These are phyloP conservation scores for Anaeromyces robustus DNA, from an alignment of 192 early-diverging fungal species.

Conservation along the genomic window DNA sequence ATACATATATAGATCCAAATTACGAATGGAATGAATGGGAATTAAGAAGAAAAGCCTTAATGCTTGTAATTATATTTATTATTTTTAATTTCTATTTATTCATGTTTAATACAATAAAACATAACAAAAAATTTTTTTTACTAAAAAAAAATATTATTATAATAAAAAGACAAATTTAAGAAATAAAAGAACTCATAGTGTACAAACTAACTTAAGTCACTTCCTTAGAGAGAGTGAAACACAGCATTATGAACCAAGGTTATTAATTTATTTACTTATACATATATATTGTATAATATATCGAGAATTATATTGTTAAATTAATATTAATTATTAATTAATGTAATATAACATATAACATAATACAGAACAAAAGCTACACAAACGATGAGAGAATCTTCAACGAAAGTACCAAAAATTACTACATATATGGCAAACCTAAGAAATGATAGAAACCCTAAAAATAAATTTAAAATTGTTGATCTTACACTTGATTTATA, in stretches of 20 bases:
- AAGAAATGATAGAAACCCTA: slow-evolving; percentile 5
- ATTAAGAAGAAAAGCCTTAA: slow-evolving; percentile 27
- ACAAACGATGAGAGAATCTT: slow-evolving; percentile 20
- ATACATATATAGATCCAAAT: slow-evolving; percentile 22
- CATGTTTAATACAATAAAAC: too few species aligned
- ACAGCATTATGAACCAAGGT: slow-evolving; percentile 37
- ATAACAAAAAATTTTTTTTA: background rate
- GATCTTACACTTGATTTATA: slow-evolving; percentile 28
- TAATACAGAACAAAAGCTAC: slow-evolving; percentile 7
- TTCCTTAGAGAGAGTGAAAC: slow-evolving; percentile 34
- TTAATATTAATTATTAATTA: background rate
- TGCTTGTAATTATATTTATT: slow-evolving; percentile 19
- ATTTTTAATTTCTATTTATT: too few species aligned
- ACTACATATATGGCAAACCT: slow-evolving; percentile 24
- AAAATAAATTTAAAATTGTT: slow-evolving; percentile 21
- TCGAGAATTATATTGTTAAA: too few species aligned
- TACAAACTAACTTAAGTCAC: slow-evolving; percentile 24
- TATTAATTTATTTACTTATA: background rate
- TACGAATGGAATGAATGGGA: slow-evolving; percentile 53
- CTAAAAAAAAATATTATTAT: background rate
- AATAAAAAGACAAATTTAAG: slow-evolving; percentile 28
- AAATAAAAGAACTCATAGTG: slow-evolving; percentile 34
- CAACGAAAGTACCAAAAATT: slow-evolving; percentile 18
- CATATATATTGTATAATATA: background rate
- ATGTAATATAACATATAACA: too few species aligned